Conservation (phyloP, 805 yeast genomes). For the Wickerhamiella kurtzmanii region DNA sequence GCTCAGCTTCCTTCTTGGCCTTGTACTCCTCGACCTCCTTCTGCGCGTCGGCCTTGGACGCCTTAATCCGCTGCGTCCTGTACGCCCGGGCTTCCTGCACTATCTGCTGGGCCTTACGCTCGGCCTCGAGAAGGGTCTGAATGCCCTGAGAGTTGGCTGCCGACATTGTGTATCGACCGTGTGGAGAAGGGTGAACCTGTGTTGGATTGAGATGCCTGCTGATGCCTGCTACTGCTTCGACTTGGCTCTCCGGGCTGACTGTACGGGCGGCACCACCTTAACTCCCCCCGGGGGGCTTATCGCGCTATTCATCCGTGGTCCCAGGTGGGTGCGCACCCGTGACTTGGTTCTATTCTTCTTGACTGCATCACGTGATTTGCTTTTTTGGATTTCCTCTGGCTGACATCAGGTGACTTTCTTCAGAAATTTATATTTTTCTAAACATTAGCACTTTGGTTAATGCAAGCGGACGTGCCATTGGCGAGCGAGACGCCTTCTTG, state of each 20-base stretch:
- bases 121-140: slow-evolving; percentile 68
- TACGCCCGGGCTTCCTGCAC: slow-evolving; percentile 72
- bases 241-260: too few relatives aligned
- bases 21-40: slow-evolving; percentile 79
- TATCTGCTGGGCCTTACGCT: slow-evolving; percentile 92
- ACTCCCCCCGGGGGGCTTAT: too few relatives aligned
- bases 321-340: too few relatives aligned
- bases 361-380: not conserved
- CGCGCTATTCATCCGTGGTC: too few relatives aligned
- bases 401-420: not conserved
- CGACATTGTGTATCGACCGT: slow-evolving; percentile 21
- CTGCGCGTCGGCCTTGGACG: slow-evolving; percentile 88
- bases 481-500: not conserved
- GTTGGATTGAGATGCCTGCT: too few relatives aligned
- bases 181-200: too few relatives aligned
- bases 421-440: too few relatives aligned
- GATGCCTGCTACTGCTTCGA: too few relatives aligned
- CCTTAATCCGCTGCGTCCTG: slow-evolving; percentile 73
- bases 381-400: not conserved
- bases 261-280: too few relatives aligned
- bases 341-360: too few relatives aligned
- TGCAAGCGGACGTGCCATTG: too few relatives aligned
- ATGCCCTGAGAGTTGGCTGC: slow-evolving; percentile 43
- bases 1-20: slow-evolving; percentile 67
- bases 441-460: too few relatives aligned